Conservation (phyloP, 352 stramenopile genomes). For the Lagenidium sp. region DNA sequence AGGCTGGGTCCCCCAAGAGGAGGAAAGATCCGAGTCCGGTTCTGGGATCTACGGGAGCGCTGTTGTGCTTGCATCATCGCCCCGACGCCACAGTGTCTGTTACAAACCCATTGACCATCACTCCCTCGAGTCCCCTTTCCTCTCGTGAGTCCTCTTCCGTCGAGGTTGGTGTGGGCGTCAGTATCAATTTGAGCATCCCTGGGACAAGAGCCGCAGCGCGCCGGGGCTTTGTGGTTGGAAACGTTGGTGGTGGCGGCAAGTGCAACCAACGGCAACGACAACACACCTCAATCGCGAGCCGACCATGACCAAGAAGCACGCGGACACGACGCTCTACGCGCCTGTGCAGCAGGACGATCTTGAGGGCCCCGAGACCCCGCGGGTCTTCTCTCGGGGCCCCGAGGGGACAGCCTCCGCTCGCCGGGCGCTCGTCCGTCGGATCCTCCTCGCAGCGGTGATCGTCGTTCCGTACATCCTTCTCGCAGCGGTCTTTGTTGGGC, state of each 20-base stretch:
- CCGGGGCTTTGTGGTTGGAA: too few relatives aligned
- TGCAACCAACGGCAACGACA: not conserved
- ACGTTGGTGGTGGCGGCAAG: too few relatives aligned
- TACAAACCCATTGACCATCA: too few relatives aligned
- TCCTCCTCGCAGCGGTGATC: slow-evolving; percentile 39
- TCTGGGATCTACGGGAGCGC: not conserved
- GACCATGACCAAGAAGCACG: slow-evolving; percentile 9
- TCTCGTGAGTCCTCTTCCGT: not conserved
- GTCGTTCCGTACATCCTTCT: slow-evolving; percentile 55
- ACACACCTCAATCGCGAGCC: not conserved
- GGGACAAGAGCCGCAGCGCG: too few relatives aligned
- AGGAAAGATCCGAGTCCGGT: not conserved
- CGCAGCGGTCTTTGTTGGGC: slow-evolving; percentile 36
- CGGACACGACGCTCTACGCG: slow-evolving; percentile 47
- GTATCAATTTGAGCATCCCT: not conserved
- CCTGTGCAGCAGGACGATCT: slow-evolving; percentile 62
- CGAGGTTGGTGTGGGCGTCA: slow-evolving; percentile 8
- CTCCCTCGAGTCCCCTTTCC: not conserved
- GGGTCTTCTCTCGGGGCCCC: slow-evolving; percentile 42
- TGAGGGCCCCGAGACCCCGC: slow-evolving; percentile 33
- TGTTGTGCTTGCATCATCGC: not conserved
- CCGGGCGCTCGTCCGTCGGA: slow-evolving; percentile 40
- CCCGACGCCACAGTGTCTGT: not conserved
- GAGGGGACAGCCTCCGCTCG: slow-evolving; percentile 20
- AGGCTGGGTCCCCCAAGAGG: slow-evolving; percentile 3